Evolutionary conservation across 1,284 basidiomycete genomes (phyloP), one percentile per base, ranked within the genome.

Genomic region (Leccinum subrobustum): DNA sequence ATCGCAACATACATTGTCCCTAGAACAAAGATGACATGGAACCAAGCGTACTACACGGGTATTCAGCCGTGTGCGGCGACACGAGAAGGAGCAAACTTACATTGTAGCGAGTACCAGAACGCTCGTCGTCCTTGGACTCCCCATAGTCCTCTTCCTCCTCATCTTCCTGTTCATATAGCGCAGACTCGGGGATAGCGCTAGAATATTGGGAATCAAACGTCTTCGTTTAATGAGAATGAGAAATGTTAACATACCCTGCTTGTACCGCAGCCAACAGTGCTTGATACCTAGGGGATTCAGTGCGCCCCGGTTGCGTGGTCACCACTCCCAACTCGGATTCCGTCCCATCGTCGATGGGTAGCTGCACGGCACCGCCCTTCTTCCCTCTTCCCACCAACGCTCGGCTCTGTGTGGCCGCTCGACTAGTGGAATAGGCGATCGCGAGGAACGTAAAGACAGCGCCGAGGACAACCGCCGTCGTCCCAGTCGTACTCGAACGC

Each of bases 1-100:
- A 98, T 97, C 1, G 93, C 95, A 42, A 98, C 95, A 77, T 99
- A 99, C 95, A 98, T 98, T 16, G 94, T 84, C 18, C 90, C 97
- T 66, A 98, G 91, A 54, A 92, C 89, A 74, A 99, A 99, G 71
- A 99, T 98, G 73, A 97, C 79, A 75, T 99, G 96, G 88, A 99
- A 99, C 91, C 95, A 98, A 16, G 94, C 88, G 74, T 99, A 98
- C 93, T 95, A 66, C 4, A 56, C 29, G 54, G 54, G 29, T 33
- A 55, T 52, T 62, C 25, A 62, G 66, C 4, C 29, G 27, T 53
- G 57, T 14, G 25, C 51, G 52, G 52, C 12, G 11, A 35, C 29
- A 42, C 29, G 25, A 54, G 44, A 54, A 39, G 2, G 12, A 56
- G 33, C 4, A 37, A n/a, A 3, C 14, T 37, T 37, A 37, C 35